Evolutionary conservation across 1,284 basidiomycete genomes (phyloP).

Genomic region (Rhodotorula sp.): DNA sequence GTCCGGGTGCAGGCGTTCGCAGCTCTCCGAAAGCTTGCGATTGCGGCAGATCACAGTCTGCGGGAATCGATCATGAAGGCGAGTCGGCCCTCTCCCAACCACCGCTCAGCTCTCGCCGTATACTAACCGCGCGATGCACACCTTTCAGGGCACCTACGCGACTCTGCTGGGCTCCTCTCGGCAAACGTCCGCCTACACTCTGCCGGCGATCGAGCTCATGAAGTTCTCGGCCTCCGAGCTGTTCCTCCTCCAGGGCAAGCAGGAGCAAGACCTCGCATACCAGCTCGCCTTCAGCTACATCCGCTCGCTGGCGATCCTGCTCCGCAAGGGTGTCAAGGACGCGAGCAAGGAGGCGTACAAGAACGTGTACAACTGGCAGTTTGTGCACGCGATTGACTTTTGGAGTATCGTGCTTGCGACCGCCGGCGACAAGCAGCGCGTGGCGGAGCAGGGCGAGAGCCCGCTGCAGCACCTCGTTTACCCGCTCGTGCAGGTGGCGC

Average conservation of each 20-base stretch:
- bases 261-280: constrained; percentile 61
- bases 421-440: constrained; percentile 65
- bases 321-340: constrained; percentile 86
- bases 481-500: constrained; percentile 88
- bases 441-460: constrained; percentile 62
- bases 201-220: constrained; percentile 95
- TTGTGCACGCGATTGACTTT: constrained; percentile 91
- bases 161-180: constrained; percentile 77
- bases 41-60: constrained; percentile 75
- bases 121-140: constrained; percentile 50
- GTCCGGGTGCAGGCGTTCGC: constrained; percentile 86
- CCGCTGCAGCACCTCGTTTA: constrained; percentile 86
- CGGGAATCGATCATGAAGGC: constrained; percentile 86
- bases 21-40: constrained; percentile 76
- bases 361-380: constrained; percentile 98
- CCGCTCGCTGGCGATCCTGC: constrained; percentile 88
- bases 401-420: constrained; percentile 87
- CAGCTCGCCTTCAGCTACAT: constrained; percentile 97
- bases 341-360: constrained; percentile 84
- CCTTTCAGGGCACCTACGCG: constrained; percentile 65
- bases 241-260: constrained; percentile 62
- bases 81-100: constrained; percentile 25
- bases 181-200: constrained; percentile 76
- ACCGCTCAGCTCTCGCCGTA: neutral
- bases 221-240: constrained; percentile 96